phyloP scores from a whole-genome alignment of 371 early-diverging fungal genomes.

The Actinomucor elegans region DNA sequence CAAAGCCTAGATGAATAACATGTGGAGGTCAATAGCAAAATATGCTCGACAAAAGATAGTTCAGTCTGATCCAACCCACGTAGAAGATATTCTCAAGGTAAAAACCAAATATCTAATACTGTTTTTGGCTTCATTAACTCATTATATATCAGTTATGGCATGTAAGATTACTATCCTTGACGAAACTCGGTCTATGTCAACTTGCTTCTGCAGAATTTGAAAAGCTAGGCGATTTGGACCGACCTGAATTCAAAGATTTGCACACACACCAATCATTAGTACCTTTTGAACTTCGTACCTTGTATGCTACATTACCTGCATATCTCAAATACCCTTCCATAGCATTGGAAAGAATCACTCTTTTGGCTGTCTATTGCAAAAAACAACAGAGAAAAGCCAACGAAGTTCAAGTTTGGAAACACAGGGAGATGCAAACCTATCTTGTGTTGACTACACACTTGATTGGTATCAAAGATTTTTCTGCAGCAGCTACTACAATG shows the following conservation, averaged over 20 bases:
- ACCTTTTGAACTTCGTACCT: slow-evolving; percentile 56
- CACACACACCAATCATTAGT: slow-evolving; percentile 46
- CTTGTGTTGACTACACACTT: slow-evolving; percentile 54
- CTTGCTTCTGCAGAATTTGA: slow-evolving; percentile 64
- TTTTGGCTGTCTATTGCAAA: slow-evolving; percentile 54
- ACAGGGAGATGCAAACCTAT: slow-evolving; percentile 51
- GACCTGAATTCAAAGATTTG: slow-evolving; percentile 33
- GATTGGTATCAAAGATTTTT: slow-evolving; percentile 50
- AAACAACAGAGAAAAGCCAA: slow-evolving; percentile 28
- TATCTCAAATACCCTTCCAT: slow-evolving; percentile 48
- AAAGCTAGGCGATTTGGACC: slow-evolving; percentile 54
- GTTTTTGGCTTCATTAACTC: no score
- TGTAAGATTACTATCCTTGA: slow-evolving; percentile 51
- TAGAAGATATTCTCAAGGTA: slow-evolving; percentile 34
- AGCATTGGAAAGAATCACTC: slow-evolving; percentile 52
- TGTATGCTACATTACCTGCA: slow-evolving; percentile 54
- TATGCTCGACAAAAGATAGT: slow-evolving; percentile 56
- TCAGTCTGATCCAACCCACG: slow-evolving; percentile 36
- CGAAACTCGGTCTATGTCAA: slow-evolving; percentile 55
- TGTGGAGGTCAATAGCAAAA: slow-evolving; percentile 60
- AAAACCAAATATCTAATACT: no score
- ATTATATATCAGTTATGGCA: slow-evolving; percentile 63
- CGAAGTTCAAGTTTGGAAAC: slow-evolving; percentile 33
- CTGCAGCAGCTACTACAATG: slow-evolving; percentile 45
- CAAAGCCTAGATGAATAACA: slow-evolving; percentile 49